These are phyloP conservation scores for Talaromyces ruber DNA, from an alignment of 495 filamentous ascomycete species.

Conservation along the genomic window DNA sequence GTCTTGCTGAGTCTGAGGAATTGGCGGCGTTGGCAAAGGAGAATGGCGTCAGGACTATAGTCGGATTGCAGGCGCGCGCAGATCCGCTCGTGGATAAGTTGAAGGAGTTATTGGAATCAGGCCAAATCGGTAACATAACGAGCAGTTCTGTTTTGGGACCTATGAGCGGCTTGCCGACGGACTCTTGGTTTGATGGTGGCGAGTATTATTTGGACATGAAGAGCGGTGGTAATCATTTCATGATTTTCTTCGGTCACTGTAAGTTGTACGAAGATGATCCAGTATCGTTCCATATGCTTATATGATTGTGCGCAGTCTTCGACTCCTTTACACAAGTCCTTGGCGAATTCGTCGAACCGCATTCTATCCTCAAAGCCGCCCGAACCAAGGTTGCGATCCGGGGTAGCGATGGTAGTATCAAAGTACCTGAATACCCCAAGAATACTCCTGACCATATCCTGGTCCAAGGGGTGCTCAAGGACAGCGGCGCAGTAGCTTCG, in stretches of 20 bases:
- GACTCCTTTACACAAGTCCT: neutral
- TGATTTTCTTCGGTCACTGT: conserved; percentile 46
- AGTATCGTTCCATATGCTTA: neutral
- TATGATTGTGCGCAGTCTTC: neutral
- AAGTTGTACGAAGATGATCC: conserved; percentile 6
- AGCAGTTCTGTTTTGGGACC: conserved; percentile 37
- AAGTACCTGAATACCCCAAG: neutral
- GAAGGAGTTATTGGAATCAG: conserved; percentile 33
- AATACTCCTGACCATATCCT: conserved; percentile 32
- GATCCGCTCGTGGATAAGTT: conserved; percentile 35
- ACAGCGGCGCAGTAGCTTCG: conserved; percentile 27
- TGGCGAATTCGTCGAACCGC: neutral
- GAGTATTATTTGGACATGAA: conserved; percentile 36
- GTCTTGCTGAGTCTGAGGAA: conserved; percentile 21
- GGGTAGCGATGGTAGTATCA: neutral
- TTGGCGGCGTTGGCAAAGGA: conserved; percentile 27
- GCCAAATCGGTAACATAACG: conserved; percentile 44
- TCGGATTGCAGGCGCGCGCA: conserved; percentile 23
- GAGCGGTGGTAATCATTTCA: conserved; percentile 44
- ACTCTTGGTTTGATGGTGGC: conserved; percentile 17
- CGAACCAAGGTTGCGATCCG: neutral
- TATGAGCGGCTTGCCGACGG: conserved; percentile 22
- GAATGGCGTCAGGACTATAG: conserved; percentile 32
- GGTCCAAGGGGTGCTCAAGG: conserved; percentile 33
- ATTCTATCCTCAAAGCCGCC: neutral